These are phyloP conservation scores for Leptographium procerum DNA, from an alignment of 2,329 filamentous ascomycete genomes.

Conservation along the genomic window DNA sequence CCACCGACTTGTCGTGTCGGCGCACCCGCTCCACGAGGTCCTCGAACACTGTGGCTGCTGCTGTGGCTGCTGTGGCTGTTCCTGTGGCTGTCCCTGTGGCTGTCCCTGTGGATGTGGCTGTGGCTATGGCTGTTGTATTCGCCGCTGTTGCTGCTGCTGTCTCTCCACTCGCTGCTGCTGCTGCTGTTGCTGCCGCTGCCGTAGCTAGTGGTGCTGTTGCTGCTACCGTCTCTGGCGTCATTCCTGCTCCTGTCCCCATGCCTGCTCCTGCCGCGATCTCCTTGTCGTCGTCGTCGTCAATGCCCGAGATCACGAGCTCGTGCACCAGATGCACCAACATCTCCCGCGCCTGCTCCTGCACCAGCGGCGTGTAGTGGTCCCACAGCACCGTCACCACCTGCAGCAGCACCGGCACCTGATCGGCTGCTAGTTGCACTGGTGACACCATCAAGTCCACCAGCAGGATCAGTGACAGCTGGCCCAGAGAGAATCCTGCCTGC, in stretches of 20 bases:
- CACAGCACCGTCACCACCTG: constrained; percentile 90
- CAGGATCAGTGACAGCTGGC: constrained; percentile 84
- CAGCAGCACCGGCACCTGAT: constrained; percentile 74
- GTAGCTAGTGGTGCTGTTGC: too few species aligned
- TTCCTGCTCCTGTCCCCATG: too few species aligned
- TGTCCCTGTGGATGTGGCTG: too few species aligned
- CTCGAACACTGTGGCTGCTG: constrained; percentile 63
- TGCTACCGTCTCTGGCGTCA: too few species aligned
- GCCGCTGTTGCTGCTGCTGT: too few species aligned
- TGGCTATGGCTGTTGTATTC: too few species aligned
- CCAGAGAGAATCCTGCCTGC: constrained; percentile 80
- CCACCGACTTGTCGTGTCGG: constrained; percentile 68
- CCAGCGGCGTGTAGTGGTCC: constrained; percentile 92
- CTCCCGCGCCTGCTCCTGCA: constrained; percentile 92
- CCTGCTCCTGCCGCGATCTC: too few species aligned
- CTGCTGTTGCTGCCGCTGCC: too few species aligned
- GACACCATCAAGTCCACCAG: constrained; percentile 94
- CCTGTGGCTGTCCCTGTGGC: too few species aligned
- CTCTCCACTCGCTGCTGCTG: too few species aligned
- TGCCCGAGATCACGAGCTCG: constrained; percentile 72
- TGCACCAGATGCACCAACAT: constrained; percentile 98
- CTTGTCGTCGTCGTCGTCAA: constrained; percentile 49
- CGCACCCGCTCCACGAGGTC: constrained; percentile 80
- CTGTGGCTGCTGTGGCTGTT: neutral
- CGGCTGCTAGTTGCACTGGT: constrained; percentile 65